Evolutionary conservation across 1,139 yeast species (phyloP).

Genomic region (Yamadazyma pseudoaaseri): DNA sequence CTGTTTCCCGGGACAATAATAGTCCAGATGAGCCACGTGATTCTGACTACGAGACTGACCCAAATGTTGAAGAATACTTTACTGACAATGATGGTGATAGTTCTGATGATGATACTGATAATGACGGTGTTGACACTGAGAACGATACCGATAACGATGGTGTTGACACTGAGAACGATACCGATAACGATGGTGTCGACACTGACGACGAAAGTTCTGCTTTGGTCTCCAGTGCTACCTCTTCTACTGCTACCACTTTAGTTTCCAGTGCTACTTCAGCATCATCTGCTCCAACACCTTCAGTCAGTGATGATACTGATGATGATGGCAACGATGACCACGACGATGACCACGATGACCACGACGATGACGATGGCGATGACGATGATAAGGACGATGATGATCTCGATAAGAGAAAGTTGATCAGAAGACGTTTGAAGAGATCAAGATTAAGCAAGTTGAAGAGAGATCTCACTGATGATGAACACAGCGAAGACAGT

Average conservation of each 20-base stretch:
- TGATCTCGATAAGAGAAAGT: slow-evolving; percentile 1
- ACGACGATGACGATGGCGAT: slow-evolving; percentile 1
- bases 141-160: slow-evolving; percentile 3
- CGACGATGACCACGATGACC: slow-evolving; percentile 1
- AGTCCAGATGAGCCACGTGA: slow-evolving; percentile 2
- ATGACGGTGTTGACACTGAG: slow-evolving; percentile 1
- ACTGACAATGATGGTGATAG: slow-evolving; percentile 8
- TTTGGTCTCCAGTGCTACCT: not conserved
- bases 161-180: slow-evolving; percentile 2
- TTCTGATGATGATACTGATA: slow-evolving; percentile 4
- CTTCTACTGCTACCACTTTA: not conserved
- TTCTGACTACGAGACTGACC: slow-evolving; percentile 7
- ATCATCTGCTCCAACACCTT: slow-evolving; percentile 1
- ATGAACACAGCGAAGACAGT: slow-evolving; percentile 3
- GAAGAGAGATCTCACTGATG: too few species aligned
- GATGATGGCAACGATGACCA: slow-evolving; percentile 1
- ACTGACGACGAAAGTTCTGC: not conserved
- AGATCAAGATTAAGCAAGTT: too few species aligned
- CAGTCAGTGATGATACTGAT: slow-evolving; percentile 2
- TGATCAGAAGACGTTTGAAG: not conserved
- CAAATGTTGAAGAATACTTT: slow-evolving; percentile 7
- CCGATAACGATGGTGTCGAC: not conserved
- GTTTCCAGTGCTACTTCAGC: too few species aligned
- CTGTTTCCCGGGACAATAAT: slow-evolving; percentile 9
- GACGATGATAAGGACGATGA: slow-evolving; percentile 1